phyloP scores from a whole-genome alignment of 2,329 filamentous ascomycete species.

The Penicillium sp. region DNA sequence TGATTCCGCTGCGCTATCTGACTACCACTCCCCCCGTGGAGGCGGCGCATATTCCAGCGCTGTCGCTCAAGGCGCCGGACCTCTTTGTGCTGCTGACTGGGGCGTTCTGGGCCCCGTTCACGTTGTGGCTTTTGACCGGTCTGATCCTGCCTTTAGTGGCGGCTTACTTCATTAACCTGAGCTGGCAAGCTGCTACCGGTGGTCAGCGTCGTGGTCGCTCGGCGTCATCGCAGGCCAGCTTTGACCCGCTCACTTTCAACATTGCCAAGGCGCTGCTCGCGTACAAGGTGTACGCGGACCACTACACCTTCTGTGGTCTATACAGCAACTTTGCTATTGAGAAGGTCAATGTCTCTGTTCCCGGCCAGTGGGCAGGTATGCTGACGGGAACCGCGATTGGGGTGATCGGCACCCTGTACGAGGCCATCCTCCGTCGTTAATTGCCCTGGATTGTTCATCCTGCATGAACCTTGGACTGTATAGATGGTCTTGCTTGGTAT shows the following conservation, averaged over 20 bases:
- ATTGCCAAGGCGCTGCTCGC: constrained; percentile 77
- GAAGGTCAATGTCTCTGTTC: constrained; percentile 36
- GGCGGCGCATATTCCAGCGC: constrained; percentile 51
- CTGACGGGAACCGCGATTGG: constrained; percentile 41
- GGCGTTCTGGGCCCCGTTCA: constrained; percentile 76
- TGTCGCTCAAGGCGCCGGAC: constrained; percentile 67
- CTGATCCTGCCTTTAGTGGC: constrained; percentile 62
- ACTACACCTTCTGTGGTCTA: constrained; percentile 36
- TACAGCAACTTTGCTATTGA: constrained; percentile 35
- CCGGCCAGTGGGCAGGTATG: constrained; percentile 37
- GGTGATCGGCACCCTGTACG: constrained; percentile 41
- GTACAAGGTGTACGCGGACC: constrained; percentile 68
- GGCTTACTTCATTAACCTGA: constrained; percentile 90
- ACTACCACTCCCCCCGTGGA: constrained; percentile 63
- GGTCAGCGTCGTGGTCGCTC: constrained; percentile 24
- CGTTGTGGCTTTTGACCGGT: constrained; percentile 70
- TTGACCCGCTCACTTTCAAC: constrained; percentile 87
- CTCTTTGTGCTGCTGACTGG: constrained; percentile 69
- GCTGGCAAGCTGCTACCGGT: constrained; percentile 44
- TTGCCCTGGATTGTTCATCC: background rate
- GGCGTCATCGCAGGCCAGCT: constrained; percentile 30
- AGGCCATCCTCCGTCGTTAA: constrained; percentile 42
- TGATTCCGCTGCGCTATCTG: constrained; percentile 66
- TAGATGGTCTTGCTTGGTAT: constrained; percentile 10
- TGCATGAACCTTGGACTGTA: constrained; percentile 14